phyloP scores from a whole-genome alignment of 257 asterid species.

The Solanum ahanhuiri region DNA sequence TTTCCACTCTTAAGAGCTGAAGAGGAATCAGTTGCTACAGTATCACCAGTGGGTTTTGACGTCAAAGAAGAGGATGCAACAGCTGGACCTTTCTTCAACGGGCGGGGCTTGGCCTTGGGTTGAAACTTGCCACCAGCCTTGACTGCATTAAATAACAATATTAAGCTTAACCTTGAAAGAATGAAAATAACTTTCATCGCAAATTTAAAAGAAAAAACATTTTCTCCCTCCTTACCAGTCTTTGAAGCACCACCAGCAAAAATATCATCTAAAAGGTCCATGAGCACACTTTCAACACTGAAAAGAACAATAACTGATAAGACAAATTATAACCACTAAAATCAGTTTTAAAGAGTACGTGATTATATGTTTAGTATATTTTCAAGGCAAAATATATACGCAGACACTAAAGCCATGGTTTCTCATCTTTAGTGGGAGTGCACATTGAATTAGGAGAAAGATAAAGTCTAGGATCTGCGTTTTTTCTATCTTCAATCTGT shows the following conservation, averaged over 20 bases:
- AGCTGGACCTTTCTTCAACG: constrained; percentile 20
- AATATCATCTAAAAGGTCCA: constrained; percentile 39
- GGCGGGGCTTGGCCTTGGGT: constrained; percentile 49
- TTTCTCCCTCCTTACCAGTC: constrained; percentile 25
- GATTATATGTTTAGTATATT: background rate
- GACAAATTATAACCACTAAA: background rate
- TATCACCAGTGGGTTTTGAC: constrained; percentile 17
- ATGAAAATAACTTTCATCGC: background rate
- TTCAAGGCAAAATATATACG: background rate
- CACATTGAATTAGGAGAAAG: background rate
- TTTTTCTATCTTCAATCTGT: background rate
- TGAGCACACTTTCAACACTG: constrained; percentile 4
- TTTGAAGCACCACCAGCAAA: constrained; percentile 23
- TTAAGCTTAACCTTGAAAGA: background rate
- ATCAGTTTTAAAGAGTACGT: background rate
- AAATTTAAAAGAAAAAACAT: background rate
- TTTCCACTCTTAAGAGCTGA: constrained; percentile 10
- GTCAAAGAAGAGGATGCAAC: constrained; percentile 23
- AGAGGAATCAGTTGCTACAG: background rate
- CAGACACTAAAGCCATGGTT: background rate
- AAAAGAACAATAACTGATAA: background rate
- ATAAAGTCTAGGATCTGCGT: background rate
- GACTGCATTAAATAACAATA: constrained; percentile 20
- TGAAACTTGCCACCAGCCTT: constrained; percentile 47
- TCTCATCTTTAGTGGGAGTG: background rate